phyloP scores from a whole-genome alignment of 2,329 filamentous ascomycete genomes.

The Aspergillus tubingensis region DNA sequence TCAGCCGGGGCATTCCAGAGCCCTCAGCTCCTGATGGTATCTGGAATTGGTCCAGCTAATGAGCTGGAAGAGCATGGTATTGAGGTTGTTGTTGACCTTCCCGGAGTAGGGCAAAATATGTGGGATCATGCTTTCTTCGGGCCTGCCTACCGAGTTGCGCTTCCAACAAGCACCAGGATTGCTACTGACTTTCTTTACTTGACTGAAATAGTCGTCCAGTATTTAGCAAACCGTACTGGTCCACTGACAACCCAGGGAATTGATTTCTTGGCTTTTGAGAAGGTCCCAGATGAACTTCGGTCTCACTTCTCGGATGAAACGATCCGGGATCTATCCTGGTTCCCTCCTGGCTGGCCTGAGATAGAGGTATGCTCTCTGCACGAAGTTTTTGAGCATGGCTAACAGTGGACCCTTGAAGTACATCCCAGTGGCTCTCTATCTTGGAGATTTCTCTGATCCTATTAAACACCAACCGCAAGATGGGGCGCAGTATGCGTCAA shows the following conservation, averaged over 20 bases:
- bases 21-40: slow-evolving; percentile 57
- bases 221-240: slow-evolving; percentile 23
- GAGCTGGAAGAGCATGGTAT: slow-evolving; percentile 29
- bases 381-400: too few relatives aligned
- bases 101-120: slow-evolving; percentile 43
- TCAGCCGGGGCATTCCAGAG: slow-evolving; percentile 57
- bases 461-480: slow-evolving; percentile 24
- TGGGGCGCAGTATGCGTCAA: slow-evolving; percentile 30
- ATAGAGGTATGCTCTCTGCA: slow-evolving; percentile 29
- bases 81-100: slow-evolving; percentile 28
- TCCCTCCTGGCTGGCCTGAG: slow-evolving; percentile 43
- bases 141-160: slow-evolving; percentile 30
- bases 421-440: slow-evolving; percentile 28
- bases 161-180: slow-evolving; percentile 26
- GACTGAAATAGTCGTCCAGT: slow-evolving; percentile 18
- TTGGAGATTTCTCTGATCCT: slow-evolving; percentile 32
- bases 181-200: slow-evolving; percentile 20
- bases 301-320: slow-evolving; percentile 20
- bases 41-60: slow-evolving; percentile 49
- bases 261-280: slow-evolving; percentile 38
- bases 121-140: slow-evolving; percentile 38
- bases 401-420: slow-evolving; percentile 20
- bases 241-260: slow-evolving; percentile 31
- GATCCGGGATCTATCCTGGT: slow-evolving; percentile 27
- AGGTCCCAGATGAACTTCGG: slow-evolving; percentile 27